phyloP scores from a whole-genome alignment of 805 yeast genomes.

The Saccharomycopsis fodiens region DNA sequence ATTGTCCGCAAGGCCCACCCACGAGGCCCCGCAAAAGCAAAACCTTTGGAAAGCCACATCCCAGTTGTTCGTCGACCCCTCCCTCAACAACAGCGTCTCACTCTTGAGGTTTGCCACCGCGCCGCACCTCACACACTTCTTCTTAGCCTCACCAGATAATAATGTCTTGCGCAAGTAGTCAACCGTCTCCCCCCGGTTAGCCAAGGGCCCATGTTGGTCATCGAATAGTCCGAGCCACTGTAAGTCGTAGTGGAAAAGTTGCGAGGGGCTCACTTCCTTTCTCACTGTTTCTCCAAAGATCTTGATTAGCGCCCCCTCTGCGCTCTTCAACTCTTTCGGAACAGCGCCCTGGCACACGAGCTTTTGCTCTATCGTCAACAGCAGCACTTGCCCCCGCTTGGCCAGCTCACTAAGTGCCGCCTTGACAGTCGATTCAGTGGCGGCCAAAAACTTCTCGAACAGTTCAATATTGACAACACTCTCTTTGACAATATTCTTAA shows the following conservation, averaged over 20 bases:
- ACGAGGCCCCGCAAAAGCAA: constrained; percentile 19
- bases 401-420: not conserved
- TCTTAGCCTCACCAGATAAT: constrained; percentile 5
- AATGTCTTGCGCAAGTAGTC: constrained; percentile 17
- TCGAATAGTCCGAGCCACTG: constrained; percentile 15
- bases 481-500: constrained; percentile 10
- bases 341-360: constrained; percentile 17
- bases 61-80: constrained; percentile 13
- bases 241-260: constrained; percentile 10
- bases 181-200: constrained; percentile 6
- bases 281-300: constrained; percentile 10
- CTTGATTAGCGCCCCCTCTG: constrained; percentile 8
- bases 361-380: constrained; percentile 13
- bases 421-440: constrained; percentile 7
- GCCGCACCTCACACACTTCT: constrained; percentile 20
- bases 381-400: not conserved
- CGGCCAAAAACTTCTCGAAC: constrained; percentile 16
- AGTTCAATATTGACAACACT: constrained; percentile 8
- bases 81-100: constrained; percentile 1
- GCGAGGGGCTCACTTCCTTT: constrained; percentile 7
- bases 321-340: constrained; percentile 10
- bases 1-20: constrained; percentile 7
- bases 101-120: constrained; percentile 13
- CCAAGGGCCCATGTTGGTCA: not conserved
- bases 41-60: constrained; percentile 17